Percentiles rank a stretch among this genome's conserved stretches.
phyloP scores from a whole-genome alignment of 768 basidiomycete genomes.

The Dioszegia aurantiaca region DNA sequence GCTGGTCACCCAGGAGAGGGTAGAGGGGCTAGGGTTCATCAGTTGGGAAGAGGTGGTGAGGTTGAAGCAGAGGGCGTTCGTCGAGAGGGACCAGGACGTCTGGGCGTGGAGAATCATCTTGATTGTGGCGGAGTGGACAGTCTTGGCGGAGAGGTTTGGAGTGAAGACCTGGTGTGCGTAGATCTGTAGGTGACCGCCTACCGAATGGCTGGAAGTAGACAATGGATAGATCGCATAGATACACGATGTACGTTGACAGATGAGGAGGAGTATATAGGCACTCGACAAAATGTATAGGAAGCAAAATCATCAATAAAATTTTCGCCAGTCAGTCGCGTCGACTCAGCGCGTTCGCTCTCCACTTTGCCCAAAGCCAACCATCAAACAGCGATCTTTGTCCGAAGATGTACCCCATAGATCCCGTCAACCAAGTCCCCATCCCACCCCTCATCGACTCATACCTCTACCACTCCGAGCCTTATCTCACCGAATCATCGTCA shows the following conservation, averaged over 20 bases:
- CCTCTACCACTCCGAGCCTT: conserved; percentile 43
- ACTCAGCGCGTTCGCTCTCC: neutral
- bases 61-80: conserved; percentile 26
- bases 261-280: too few species aligned
- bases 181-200: too few species aligned
- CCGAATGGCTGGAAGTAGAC: too few species aligned
- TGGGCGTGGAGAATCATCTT: conserved; percentile 30
- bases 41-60: conserved; percentile 22
- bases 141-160: conserved; percentile 30
- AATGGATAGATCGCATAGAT: too few species aligned
- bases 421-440: conserved; percentile 37
- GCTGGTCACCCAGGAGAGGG: conserved; percentile 29
- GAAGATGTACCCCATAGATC: conserved; percentile 23
- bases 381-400: too few species aligned
- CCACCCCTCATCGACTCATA: conserved; percentile 39
- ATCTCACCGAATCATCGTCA: neutral
- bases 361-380: too few species aligned
- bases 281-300: too few species aligned
- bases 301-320: too few species aligned
- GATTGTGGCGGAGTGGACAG: conserved; percentile 29
- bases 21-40: conserved; percentile 39
- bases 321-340: too few species aligned
- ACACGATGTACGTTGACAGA: too few species aligned
- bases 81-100: conserved; percentile 13
- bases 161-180: conserved; percentile 16